Percentiles rank a stretch among this genome's conserved stretches.
Conservation (phyloP, 371 early-diverging fungal genomes). For the Apophysomyces sp. region DNA sequence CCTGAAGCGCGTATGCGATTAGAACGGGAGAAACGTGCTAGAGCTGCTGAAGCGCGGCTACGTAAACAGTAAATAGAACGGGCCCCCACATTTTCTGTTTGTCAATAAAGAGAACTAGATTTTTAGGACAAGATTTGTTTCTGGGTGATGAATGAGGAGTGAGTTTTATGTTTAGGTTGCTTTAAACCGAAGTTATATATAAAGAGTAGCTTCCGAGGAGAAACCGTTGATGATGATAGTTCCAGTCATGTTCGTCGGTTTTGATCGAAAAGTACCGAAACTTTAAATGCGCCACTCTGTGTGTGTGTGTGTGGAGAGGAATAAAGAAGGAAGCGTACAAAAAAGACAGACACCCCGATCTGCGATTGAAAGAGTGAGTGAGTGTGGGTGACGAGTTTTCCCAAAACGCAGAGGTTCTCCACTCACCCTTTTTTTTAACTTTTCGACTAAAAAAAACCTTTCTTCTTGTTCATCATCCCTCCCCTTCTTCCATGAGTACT, state of each 20-base stretch:
- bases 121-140: not conserved
- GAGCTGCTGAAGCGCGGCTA: conserved; percentile 78
- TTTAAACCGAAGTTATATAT: too few relatives aligned
- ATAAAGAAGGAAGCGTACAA: too few relatives aligned
- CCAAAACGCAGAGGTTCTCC: not conserved
- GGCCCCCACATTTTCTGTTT: not conserved
- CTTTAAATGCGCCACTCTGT: not conserved
- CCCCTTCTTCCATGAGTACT: not conserved
- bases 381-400: not conserved
- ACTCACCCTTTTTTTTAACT: conserved; percentile 6
- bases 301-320: not conserved
- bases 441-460: too few relatives aligned
- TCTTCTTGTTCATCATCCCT: not conserved
- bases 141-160: too few relatives aligned
- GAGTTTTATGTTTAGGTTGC: too few relatives aligned
- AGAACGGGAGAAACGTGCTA: conserved; percentile 82
- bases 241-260: too few relatives aligned
- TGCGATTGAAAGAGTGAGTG: not conserved
- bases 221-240: too few relatives aligned
- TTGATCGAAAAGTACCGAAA: too few relatives aligned
- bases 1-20: conserved; percentile 74
- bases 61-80: conserved; percentile 3
- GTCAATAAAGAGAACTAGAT: not conserved
- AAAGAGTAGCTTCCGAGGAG: too few relatives aligned
- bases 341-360: too few relatives aligned